Evolutionary conservation across 192 early-diverging fungal species (phyloP), one percentile per base, ranked within the genome.

Genomic region (Backusella psychrophila): DNA sequence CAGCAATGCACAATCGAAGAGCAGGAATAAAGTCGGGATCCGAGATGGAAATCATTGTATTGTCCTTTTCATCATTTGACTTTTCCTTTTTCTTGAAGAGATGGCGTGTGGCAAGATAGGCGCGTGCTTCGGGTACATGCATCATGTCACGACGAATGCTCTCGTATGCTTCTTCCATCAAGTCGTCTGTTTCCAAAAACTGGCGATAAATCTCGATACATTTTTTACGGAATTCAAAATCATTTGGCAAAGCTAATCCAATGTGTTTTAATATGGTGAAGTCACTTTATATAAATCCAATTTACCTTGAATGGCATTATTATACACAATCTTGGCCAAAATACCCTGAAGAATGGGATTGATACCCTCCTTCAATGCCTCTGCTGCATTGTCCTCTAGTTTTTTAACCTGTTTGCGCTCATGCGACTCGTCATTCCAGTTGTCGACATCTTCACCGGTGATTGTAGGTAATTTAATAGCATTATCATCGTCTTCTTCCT

Each of bases 221-320:
- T 74, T 86, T 82, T 17, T 89, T 82, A 29, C 96, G 90, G 85
- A 98, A 96, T 0, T 82, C 73, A 38, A 96, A 84, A 65, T 93
- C 89, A 35, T 83, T 72, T 3, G 94, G 92, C 59, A 95, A 90
- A 8, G 88, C 85, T 88, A 29, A 29, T 29, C 29, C 29, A 29
- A 29, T 29, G 29, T 29, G 0, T 29, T 29, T 29, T 29, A 29
- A 29, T 29, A 29, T 29, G 29, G 29, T 29, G 29, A 29, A 2
- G 3, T 3, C 2, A 33, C 33, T 33, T 33, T 59, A 72, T 77
- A 26, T 36, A 19, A 9, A 41, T 41, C 11, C 11, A 4, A 41
- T 11, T 29, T 77, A 90, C 89, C 89, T 66, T 87, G 78, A 68
- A 97, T 91, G 34, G 95, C 97, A 80, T 95, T 96, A 36, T 85